Evolutionary conservation across 495 filamentous ascomycete species (phyloP).

Genomic region (Filosporella fistucella): DNA sequence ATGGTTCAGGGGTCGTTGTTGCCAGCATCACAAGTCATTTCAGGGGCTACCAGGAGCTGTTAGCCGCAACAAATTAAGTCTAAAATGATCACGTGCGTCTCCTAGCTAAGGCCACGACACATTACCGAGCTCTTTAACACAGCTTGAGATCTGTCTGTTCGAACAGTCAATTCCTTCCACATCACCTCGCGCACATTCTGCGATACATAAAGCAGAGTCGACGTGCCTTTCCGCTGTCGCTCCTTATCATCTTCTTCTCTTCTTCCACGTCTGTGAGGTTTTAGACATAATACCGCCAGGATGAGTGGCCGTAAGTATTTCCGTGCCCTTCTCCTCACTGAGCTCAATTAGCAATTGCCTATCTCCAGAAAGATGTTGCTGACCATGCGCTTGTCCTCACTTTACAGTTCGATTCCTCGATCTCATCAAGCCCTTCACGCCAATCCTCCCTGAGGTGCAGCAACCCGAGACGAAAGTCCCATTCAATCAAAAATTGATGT

Average conservation of each 20-base stretch:
- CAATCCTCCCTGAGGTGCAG: slow-evolving; percentile 97
- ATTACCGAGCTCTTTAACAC: slow-evolving; percentile 8
- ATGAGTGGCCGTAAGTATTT: slow-evolving; percentile 54
- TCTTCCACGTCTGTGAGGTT: slow-evolving; percentile 30
- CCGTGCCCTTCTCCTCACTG: slow-evolving; percentile 5
- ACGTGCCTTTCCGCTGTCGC: slow-evolving; percentile 16
- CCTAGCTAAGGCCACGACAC: slow-evolving; percentile 17
- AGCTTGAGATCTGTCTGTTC: slow-evolving; percentile 25
- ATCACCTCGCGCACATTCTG: slow-evolving; percentile 20
- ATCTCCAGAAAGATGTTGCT: slow-evolving; percentile 13
- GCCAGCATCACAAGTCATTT: not conserved
- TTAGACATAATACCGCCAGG: slow-evolving; percentile 32
- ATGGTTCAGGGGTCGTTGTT: too few species aligned
- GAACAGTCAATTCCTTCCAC: slow-evolving; percentile 21
- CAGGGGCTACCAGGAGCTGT: slow-evolving; percentile 2
- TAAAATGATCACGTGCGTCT: slow-evolving; percentile 10
- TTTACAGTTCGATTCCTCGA: slow-evolving; percentile 94
- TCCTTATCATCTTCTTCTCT: slow-evolving; percentile 20
- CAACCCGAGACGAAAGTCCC: slow-evolving; percentile 94
- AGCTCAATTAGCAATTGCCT: slow-evolving; percentile 14
- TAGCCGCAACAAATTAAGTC: not conserved
- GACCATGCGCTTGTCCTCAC: slow-evolving; percentile 17
- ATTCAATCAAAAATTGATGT: slow-evolving; percentile 99
- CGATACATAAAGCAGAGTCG: slow-evolving; percentile 22
- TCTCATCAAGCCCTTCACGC: slow-evolving; percentile 98